Evolutionary conservation across 2,329 filamentous ascomycete genomes (phyloP).

Genomic region (Cladophialophora yegresii): DNA sequence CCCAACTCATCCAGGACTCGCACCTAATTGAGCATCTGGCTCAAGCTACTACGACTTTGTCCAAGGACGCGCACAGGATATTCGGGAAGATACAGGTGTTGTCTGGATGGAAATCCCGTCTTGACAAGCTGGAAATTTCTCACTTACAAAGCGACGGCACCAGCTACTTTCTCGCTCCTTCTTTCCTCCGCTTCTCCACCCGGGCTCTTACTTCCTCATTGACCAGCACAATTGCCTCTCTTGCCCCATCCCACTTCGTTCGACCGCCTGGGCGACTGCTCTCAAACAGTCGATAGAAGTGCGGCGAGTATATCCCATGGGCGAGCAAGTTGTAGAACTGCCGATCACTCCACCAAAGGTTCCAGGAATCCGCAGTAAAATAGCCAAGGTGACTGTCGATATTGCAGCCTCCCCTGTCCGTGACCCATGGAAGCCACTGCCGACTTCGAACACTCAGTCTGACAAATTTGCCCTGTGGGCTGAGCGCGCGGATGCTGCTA

Average conservation of each 20-base stretch:
- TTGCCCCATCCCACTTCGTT: constrained; percentile 41
- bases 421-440: constrained; percentile 39
- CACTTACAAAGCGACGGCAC: not conserved
- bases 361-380: constrained; percentile 39
- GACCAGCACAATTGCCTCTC: constrained; percentile 36
- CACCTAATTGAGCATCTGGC: too few relatives aligned
- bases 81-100: not conserved
- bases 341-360: constrained; percentile 42
- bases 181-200: not conserved
- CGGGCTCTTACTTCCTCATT: constrained; percentile 28
- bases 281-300: constrained; percentile 43
- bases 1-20: too few relatives aligned
- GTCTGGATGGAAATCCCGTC: not conserved
- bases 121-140: not conserved
- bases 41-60: not conserved
- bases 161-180: not conserved
- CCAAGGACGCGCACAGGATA: not conserved
- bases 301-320: constrained; percentile 41
- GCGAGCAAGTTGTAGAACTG: constrained; percentile 41
- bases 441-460: constrained; percentile 27
- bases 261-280: constrained; percentile 35
- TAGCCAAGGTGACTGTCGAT: constrained; percentile 41
- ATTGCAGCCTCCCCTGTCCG: constrained; percentile 41
- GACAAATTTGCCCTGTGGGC: constrained; percentile 18
- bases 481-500: constrained; percentile 22